Percentiles rank a stretch among this genome's conserved stretches.
These are phyloP conservation scores for Pichia sp. DNA, from an alignment of 1,139 yeast genomes.

Conservation along the genomic window DNA sequence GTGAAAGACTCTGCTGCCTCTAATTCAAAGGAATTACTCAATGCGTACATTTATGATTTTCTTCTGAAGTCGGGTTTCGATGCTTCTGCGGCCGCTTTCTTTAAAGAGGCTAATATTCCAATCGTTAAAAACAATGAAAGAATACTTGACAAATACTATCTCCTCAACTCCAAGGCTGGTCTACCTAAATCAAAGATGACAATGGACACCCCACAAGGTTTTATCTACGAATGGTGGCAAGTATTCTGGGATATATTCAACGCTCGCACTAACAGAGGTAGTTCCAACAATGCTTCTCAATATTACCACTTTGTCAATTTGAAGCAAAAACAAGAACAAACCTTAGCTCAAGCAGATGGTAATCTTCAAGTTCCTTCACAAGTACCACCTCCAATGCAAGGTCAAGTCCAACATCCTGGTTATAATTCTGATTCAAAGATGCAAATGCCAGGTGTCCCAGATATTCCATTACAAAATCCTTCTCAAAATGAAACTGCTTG, in stretches of 20 bases:
- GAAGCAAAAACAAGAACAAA: slow-evolving; percentile 49
- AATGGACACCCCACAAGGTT: slow-evolving; percentile 85
- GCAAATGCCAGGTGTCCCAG: neutral
- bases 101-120: slow-evolving; percentile 46
- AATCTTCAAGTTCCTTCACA: neutral
- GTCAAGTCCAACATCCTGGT: too few relatives aligned
- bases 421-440: neutral
- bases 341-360: neutral
- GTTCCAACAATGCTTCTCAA: slow-evolving; percentile 63
- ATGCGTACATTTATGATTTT: slow-evolving; percentile 87
- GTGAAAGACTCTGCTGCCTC: slow-evolving; percentile 50
- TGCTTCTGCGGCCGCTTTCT: slow-evolving; percentile 71
- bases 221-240: slow-evolving; percentile 94
- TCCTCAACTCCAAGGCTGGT: slow-evolving; percentile 11
- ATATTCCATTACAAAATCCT: neutral
- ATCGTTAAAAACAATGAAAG: slow-evolving; percentile 33
- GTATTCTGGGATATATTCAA: slow-evolving; percentile 93
- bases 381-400: too few relatives aligned
- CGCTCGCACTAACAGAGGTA: slow-evolving; percentile 67
- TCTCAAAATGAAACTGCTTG: slow-evolving; percentile 1
- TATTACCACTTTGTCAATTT: slow-evolving; percentile 69
- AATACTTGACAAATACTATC: slow-evolving; percentile 6
- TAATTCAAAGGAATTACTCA: slow-evolving; percentile 64
- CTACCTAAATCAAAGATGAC: slow-evolving; percentile 52
- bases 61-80: slow-evolving; percentile 69